phyloP scores from a whole-genome alignment of 148 eudicot species.

The Chenopodium suecicum region DNA sequence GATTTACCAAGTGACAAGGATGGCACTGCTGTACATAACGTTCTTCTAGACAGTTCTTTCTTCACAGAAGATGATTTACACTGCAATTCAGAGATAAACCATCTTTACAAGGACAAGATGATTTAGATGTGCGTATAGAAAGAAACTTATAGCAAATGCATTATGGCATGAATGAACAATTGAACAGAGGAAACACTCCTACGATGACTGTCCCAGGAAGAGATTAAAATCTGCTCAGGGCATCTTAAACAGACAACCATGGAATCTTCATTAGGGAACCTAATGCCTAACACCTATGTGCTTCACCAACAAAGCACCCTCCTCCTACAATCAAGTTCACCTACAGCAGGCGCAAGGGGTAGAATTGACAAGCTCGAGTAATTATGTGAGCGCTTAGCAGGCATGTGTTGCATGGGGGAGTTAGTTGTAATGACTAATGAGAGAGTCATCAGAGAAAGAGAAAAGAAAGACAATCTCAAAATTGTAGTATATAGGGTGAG shows the following conservation, averaged over 20 bases:
- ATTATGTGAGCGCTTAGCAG: too few species aligned
- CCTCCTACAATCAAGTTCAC: too few species aligned
- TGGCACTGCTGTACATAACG: conserved; percentile 28
- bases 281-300: not conserved
- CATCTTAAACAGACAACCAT: conserved; percentile 4
- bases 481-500: too few species aligned
- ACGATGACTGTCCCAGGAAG: not conserved
- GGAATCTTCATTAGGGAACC: not conserved
- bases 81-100: conserved; percentile 39
- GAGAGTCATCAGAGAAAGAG: too few species aligned
- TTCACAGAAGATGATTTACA: conserved; percentile 43
- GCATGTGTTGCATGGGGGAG: too few species aligned
- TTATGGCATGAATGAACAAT: not conserved
- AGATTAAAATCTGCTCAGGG: not conserved
- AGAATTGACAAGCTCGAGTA: too few species aligned
- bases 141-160: not conserved
- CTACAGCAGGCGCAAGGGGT: too few species aligned
- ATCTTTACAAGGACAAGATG: conserved; percentile 7
- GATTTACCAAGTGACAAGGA: conserved; percentile 55
- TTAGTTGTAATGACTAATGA: too few species aligned
- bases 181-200: not conserved
- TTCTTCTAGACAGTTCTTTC: conserved; percentile 43
- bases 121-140: not conserved
- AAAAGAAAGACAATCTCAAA: too few species aligned
- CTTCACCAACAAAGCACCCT: too few species aligned